Evolutionary conservation across 1,139 yeast genomes (phyloP).

Genomic region (Geotrichum bryndzae): DNA sequence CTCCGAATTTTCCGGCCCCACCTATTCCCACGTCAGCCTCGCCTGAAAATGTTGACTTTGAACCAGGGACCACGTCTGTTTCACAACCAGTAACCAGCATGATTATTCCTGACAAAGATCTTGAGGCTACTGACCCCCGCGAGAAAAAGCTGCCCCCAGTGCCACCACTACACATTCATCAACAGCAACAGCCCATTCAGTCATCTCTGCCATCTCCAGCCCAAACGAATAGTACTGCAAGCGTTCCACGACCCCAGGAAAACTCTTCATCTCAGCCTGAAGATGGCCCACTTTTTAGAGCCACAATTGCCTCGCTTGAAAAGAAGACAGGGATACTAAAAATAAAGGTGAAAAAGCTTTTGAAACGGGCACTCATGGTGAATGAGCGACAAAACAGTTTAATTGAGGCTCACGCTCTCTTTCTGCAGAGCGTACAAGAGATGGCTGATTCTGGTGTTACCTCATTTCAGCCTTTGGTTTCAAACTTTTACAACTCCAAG

Average conservation of each 20-base stretch:
- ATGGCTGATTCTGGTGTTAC: slow-evolving; percentile 33
- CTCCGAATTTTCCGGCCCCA: slow-evolving; percentile 11
- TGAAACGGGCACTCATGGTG: slow-evolving; percentile 36
- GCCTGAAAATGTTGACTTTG: slow-evolving; percentile 9
- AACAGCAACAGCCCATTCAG: slow-evolving; percentile 3
- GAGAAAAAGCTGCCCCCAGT: slow-evolving; percentile 1
- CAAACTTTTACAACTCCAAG: slow-evolving; percentile 29
- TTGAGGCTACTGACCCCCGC: neutral
- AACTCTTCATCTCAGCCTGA: slow-evolving; percentile 40
- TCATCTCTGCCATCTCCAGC: neutral
- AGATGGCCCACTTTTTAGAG: slow-evolving; percentile 74
- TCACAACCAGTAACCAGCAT: slow-evolving; percentile 9
- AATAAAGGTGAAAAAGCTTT: slow-evolving; percentile 39
- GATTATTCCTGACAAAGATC: slow-evolving; percentile 8
- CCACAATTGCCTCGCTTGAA: slow-evolving; percentile 51
- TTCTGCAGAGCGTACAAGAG: slow-evolving; percentile 28
- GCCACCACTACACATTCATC: neutral
- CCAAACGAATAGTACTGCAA: neutral
- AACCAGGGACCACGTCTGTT: neutral
- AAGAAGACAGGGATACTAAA: slow-evolving; percentile 46
- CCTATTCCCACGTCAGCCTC: slow-evolving; percentile 3
- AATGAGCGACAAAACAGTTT: slow-evolving; percentile 36
- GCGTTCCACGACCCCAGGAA: slow-evolving; percentile 29
- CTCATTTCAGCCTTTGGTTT: slow-evolving; percentile 32
- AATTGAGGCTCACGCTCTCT: slow-evolving; percentile 34